These are phyloP conservation scores for Sphaerobolus stellatus DNA, from an alignment of 1,284 basidiomycete species.

Conservation along the genomic window DNA sequence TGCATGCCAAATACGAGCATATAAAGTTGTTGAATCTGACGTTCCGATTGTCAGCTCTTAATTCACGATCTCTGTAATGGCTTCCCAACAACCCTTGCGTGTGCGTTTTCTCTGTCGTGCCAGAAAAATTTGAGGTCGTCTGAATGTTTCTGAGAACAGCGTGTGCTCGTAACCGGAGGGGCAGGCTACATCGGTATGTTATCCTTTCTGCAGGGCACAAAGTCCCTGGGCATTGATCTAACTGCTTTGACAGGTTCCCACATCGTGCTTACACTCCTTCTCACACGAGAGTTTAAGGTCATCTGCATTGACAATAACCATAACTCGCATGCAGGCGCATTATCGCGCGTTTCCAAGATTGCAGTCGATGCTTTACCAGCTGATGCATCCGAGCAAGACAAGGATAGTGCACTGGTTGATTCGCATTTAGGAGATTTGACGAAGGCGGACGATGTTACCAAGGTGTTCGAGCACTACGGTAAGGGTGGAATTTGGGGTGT, in stretches of 20 bases:
- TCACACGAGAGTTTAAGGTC: slow-evolving; percentile 87
- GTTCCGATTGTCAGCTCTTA: too few species aligned
- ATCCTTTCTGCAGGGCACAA: slow-evolving; percentile 9
- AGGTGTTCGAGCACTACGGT: slow-evolving; percentile 80
- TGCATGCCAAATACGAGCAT: too few species aligned
- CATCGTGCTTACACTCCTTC: slow-evolving; percentile 82
- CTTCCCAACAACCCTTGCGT: too few species aligned
- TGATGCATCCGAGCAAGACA: slow-evolving; percentile 62
- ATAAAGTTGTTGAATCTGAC: too few species aligned
- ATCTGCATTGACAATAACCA: slow-evolving; percentile 92
- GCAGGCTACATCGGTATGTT: slow-evolving; percentile 79
- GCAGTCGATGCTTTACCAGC: slow-evolving; percentile 68
- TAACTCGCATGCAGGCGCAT: slow-evolving; percentile 80
- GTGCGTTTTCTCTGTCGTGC: too few species aligned
- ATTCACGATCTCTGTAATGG: too few species aligned
- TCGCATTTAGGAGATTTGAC: slow-evolving; percentile 75
- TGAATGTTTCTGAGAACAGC: too few species aligned
- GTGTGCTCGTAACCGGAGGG: slow-evolving; percentile 78
- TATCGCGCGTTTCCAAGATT: slow-evolving; percentile 74
- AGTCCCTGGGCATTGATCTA: slow-evolving; percentile 2
- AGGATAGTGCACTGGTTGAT: slow-evolving; percentile 70
- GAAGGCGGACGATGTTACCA: slow-evolving; percentile 64
- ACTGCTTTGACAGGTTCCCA: slow-evolving; percentile 69
- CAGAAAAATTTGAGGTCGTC: too few species aligned
- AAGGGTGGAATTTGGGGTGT: slow-evolving; percentile 97